Conservation (phyloP, 345 rosid genomes). For the Psidium guajava region DNA sequence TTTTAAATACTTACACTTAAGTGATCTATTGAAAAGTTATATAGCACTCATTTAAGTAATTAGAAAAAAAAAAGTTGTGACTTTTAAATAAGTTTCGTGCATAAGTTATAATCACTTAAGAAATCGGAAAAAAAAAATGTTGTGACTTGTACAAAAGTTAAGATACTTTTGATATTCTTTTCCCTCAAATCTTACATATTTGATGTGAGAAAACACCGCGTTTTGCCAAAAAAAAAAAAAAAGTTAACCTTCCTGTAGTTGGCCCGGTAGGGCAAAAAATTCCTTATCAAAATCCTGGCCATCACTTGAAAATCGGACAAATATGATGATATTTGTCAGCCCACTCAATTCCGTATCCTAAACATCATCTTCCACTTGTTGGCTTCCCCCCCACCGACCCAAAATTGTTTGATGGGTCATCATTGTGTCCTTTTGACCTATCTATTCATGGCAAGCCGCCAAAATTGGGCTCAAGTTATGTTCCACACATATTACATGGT, state of each 20-base stretch:
- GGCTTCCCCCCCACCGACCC: neutral
- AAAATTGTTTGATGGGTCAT: neutral
- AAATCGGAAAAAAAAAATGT: too few relatives aligned
- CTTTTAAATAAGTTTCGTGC: too few relatives aligned
- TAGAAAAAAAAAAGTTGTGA: too few relatives aligned
- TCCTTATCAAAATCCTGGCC: conserved; percentile 68
- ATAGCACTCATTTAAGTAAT: too few relatives aligned
- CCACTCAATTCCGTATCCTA: neutral
- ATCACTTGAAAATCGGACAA: conserved; percentile 8
- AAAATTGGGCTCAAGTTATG: neutral
- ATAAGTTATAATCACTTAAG: too few relatives aligned
- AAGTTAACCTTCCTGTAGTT: neutral
- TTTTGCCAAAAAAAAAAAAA: neutral
- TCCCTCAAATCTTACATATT: too few relatives aligned
- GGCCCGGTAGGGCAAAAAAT: neutral
- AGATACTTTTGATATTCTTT: too few relatives aligned
- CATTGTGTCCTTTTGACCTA: neutral
- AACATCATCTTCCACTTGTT: neutral
- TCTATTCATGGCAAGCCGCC: neutral
- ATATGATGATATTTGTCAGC: neutral
- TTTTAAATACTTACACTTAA: too few relatives aligned
- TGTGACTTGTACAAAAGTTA: too few relatives aligned
- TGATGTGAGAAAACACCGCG: too few relatives aligned
- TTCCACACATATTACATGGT: neutral
- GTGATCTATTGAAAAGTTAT: too few relatives aligned